These are phyloP conservation scores for Aspergillus pseudotamarii DNA, from an alignment of 2,329 filamentous ascomycete species.

Conservation along the genomic window DNA sequence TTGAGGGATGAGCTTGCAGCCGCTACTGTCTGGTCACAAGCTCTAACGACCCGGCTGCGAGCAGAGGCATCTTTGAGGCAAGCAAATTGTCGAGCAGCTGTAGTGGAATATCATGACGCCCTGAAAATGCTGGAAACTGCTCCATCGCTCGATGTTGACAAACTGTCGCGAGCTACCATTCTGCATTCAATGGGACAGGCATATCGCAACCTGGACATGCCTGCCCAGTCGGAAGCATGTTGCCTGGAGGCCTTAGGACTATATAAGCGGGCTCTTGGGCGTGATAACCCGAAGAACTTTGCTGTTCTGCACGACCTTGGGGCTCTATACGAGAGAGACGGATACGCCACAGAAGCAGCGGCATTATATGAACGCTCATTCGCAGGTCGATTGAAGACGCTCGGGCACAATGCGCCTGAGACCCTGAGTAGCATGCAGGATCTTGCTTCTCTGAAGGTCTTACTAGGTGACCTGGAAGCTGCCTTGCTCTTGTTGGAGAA, in stretches of 20 bases:
- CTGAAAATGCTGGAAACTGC: constrained; percentile 25
- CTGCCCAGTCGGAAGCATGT: constrained; percentile 31
- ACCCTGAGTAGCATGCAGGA: constrained; percentile 35
- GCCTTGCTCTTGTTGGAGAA: constrained; percentile 32
- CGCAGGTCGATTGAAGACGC: constrained; percentile 31
- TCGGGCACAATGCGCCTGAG: constrained; percentile 34
- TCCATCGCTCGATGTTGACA: constrained; percentile 28
- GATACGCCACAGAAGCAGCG: constrained; percentile 34
- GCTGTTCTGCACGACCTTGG: constrained; percentile 32
- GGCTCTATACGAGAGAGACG: constrained; percentile 31
- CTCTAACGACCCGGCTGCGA: constrained; percentile 19
- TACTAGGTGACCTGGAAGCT: constrained; percentile 30
- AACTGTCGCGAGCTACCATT: constrained; percentile 27
- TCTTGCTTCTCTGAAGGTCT: constrained; percentile 30
- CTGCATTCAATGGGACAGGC: constrained; percentile 30
- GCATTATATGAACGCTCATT: constrained; percentile 35
- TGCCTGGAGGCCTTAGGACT: constrained; percentile 32
- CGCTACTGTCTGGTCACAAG: constrained; percentile 24
- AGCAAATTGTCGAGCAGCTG: constrained; percentile 25
- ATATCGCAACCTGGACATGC: constrained; percentile 27
- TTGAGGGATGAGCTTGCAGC: constrained; percentile 28
- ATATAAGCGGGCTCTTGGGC: constrained; percentile 30
- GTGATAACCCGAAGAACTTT: constrained; percentile 33
- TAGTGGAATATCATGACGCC: constrained; percentile 29
- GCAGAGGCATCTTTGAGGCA: constrained; percentile 28